Evolutionary conservation across 306 rosid species (phyloP), one percentile per base, ranked within the genome.

Genomic region (Ammopiptanthus mongolicus): DNA sequence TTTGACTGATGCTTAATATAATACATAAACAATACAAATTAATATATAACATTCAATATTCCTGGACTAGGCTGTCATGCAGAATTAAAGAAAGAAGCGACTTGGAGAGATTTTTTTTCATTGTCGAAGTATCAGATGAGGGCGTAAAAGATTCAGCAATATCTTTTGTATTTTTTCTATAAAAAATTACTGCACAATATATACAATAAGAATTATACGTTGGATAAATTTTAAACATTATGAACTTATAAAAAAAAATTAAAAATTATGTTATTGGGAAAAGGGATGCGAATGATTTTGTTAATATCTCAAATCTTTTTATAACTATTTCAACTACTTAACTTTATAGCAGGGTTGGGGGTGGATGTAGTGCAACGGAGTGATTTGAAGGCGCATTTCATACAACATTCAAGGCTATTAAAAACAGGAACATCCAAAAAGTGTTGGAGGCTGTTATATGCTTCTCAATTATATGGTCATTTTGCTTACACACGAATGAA

Each of bases 61-160:
- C 28, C 39, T 68, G 73, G 66, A 68, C 59, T 74, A 67, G 76
- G 80, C 84, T 80, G 84, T 80, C 61, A 57, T 13, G 50, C 51
- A 19, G 60, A 47, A 46, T 37, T 6, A 36, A 36, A 36, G 7
- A 36, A 6, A 36, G 8, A 36, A 36, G 8, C 41, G 41, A 7
- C 41, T 36, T 1, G 8, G 6, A 36, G 41, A 36, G 9, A 6
- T 36, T 36, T 9, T 52, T 55, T 55, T 11, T 14, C 61, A 0
- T 22, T 52, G 8, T 5, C n/a, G 5, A 34, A 36, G 10, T 36
- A 36, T 6, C 2, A 36, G 41, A 36, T 6, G 8, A 36, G 8
- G 41, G 10, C 1, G 41, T 6, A 36, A 36, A 36, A 36, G 41
- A 6, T 36, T 36, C 41, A 6, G 9, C 41, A 36, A 6, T 6